Conservation (phyloP, 1,284 basidiomycete species). For the Phylloboletellus chloephorus region DNA sequence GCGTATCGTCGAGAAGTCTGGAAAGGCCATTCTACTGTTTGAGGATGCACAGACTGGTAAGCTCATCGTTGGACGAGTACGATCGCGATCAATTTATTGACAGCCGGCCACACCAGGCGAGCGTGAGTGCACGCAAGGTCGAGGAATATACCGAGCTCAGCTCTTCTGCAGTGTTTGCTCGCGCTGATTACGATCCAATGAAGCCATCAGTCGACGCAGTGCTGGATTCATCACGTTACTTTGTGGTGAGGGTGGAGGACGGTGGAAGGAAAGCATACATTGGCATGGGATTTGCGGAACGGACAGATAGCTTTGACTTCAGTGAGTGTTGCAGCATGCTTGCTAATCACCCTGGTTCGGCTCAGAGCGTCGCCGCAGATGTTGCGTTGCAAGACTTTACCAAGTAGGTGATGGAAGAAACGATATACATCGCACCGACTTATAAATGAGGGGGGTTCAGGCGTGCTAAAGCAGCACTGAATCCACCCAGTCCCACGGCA, state of each 20-base stretch:
- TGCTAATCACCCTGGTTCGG: not conserved
- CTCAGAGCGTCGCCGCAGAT: conserved; percentile 42
- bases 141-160: conserved; percentile 11
- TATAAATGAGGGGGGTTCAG: conserved; percentile 34
- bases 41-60: conserved; percentile 74
- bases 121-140: conserved; percentile 39
- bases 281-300: conserved; percentile 89
- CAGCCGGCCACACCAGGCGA: conserved; percentile 43
- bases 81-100: conserved; percentile 6
- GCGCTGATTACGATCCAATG: conserved; percentile 79
- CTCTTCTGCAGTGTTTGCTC: conserved; percentile 72
- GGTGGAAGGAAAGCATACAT: conserved; percentile 85
- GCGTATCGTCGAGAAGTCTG: conserved; percentile 71
- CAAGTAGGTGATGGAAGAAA: conserved; percentile 51
- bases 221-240: conserved; percentile 93
- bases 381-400: conserved; percentile 94
- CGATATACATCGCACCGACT: not conserved
- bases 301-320: conserved; percentile 91
- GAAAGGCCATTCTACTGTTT: conserved; percentile 57
- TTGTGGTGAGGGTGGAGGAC: conserved; percentile 90
- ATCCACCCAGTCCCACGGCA: conserved; percentile 44
- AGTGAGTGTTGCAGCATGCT: conserved; percentile 49
- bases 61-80: conserved; percentile 9
- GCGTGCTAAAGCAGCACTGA: conserved; percentile 55
- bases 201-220: conserved; percentile 90